Conservation (phyloP, 1,284 basidiomycete genomes). For the Gomphus sp. region DNA sequence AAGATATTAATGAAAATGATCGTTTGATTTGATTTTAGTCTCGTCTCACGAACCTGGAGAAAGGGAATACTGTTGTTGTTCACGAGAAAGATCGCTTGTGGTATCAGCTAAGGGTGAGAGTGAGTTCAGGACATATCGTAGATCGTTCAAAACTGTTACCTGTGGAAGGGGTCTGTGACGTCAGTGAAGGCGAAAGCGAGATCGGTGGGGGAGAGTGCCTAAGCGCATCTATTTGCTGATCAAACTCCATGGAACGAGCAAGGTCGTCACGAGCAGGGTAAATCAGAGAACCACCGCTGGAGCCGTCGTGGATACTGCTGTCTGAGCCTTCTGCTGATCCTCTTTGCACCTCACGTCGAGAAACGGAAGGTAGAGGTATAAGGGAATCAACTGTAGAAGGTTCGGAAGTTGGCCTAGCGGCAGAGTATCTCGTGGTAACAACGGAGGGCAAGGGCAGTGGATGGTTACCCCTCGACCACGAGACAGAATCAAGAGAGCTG, state of each 20-base stretch:
- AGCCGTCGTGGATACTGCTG: background rate
- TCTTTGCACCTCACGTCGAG: background rate
- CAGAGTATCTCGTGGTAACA: background rate
- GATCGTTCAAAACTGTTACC: background rate
- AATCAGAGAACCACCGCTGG: background rate
- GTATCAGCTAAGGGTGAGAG: background rate
- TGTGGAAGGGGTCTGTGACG: background rate
- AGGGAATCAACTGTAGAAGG: background rate
- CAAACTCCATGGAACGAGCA: slow-evolving; percentile 10
- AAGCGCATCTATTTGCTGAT: slow-evolving; percentile 7
- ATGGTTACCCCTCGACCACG: slow-evolving; percentile 2
- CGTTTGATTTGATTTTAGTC: background rate
- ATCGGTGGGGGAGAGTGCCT: background rate
- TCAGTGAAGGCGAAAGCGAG: background rate
- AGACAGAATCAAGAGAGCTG: background rate
- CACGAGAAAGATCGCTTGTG: background rate
- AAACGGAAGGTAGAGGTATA: slow-evolving; percentile 2
- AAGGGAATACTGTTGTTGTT: background rate
- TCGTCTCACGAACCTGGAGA: background rate
- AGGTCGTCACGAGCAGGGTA: slow-evolving; percentile 6
- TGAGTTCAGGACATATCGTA: background rate
- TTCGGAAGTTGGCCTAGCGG: background rate
- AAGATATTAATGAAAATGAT: background rate
- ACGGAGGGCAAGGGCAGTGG: background rate
- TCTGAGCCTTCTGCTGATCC: background rate